Percentiles rank a stretch among this genome's conserved stretches.
Conservation (phyloP, 331 rosid genomes). For the Saraca asoca region DNA sequence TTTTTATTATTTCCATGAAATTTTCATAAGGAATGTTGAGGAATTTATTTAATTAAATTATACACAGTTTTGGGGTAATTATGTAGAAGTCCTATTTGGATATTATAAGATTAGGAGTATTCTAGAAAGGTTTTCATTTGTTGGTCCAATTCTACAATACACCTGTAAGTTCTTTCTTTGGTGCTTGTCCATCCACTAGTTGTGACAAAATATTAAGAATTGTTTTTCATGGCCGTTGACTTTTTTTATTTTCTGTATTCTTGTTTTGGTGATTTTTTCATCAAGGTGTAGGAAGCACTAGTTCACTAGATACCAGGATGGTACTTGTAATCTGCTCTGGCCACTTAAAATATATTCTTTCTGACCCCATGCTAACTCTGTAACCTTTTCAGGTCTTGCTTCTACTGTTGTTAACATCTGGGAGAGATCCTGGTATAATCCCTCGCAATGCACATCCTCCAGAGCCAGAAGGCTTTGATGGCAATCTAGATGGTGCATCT, state of each 20-base stretch:
- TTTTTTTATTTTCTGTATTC: conserved; percentile 7
- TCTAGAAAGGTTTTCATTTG: too few species aligned
- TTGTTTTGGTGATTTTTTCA: conserved; percentile 8
- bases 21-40: too few species aligned
- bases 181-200: conserved; percentile 22
- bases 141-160: not conserved
- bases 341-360: not conserved
- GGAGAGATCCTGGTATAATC: conserved; percentile 97
- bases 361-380: conserved; percentile 25
- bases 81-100: too few species aligned
- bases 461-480: conserved; percentile 82
- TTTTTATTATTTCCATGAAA: too few species aligned
- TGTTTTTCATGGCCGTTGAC: conserved; percentile 13
- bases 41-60: too few species aligned
- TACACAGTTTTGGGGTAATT: too few species aligned
- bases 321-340: not conserved
- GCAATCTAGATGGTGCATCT: conserved; percentile 61
- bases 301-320: conserved; percentile 15
- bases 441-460: conserved; percentile 95
- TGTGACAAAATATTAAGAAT: conserved; percentile 1
- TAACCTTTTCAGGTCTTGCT: conserved; percentile 59
- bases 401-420: conserved; percentile 82
- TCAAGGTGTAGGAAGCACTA: not conserved
- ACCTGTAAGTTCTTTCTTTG: not conserved
- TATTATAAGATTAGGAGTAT: too few species aligned